A percentile compares a stretch with the other conserved stretches of the same genome.
Evolutionary conservation across 495 filamentous ascomycete species (phyloP).

Genomic region (Bathelium albidoporum): DNA sequence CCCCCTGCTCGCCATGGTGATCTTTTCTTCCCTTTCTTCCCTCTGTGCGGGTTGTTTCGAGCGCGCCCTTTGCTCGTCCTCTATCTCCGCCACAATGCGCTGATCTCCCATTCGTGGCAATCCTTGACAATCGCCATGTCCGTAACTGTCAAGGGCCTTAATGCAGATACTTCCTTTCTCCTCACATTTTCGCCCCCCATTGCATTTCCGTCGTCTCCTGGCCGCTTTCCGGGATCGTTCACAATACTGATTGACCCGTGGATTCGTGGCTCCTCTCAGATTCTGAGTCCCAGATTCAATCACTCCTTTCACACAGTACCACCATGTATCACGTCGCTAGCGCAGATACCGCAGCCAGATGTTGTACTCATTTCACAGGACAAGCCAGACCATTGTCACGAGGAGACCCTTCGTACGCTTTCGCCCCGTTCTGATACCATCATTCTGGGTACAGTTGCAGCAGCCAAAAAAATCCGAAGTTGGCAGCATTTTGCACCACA

Average conservation of each 20-base stretch:
- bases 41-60: too few species aligned
- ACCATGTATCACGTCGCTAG: slow-evolving; percentile 48
- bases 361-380: slow-evolving; percentile 59
- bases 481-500: slow-evolving; percentile 56
- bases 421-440: slow-evolving; percentile 41
- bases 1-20: neutral
- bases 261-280: slow-evolving; percentile 50
- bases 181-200: slow-evolving; percentile 48
- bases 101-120: neutral
- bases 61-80: neutral
- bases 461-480: slow-evolving; percentile 47
- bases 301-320: slow-evolving; percentile 42
- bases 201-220: slow-evolving; percentile 27
- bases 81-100: neutral
- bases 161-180: slow-evolving; percentile 60
- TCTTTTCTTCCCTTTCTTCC: neutral
- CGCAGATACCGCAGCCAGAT: slow-evolving; percentile 51
- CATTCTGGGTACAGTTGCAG: slow-evolving; percentile 54
- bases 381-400: slow-evolving; percentile 62
- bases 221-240: slow-evolving; percentile 41
- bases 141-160: slow-evolving; percentile 53
- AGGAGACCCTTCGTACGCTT: slow-evolving; percentile 54
- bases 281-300: slow-evolving; percentile 53
- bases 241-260: slow-evolving; percentile 64
- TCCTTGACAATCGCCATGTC: slow-evolving; percentile 42